Evolutionary conservation across 2,329 filamentous ascomycete genomes (phyloP), one percentile per base, ranked within the genome.

Genomic region (Pseudogymnoascus sp.): DNA sequence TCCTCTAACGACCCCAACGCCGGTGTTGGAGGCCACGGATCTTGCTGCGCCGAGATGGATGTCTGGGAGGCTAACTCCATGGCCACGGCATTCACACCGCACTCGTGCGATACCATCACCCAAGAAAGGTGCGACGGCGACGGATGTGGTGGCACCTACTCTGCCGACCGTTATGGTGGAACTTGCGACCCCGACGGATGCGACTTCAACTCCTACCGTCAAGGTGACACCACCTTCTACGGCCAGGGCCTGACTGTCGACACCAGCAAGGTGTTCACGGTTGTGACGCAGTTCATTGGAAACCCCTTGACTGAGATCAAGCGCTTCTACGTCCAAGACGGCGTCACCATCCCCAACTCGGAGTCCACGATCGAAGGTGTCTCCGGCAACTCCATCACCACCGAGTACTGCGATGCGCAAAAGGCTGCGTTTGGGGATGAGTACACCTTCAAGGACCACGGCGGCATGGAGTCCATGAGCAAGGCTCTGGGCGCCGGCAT

Each of bases 41-140:
- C 84, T 42, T 88, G 86, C 80, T 89, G 86, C 73, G 75, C 81
- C 42, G 86, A 89, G 74, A 85, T 89, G 81, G 86, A 89, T 68
- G 79, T 86, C 71, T 86, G 84, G 83, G 84, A 87, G 72, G 83
- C 83, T 61, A 86, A 87, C 76, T 79, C 76, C 61, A 78, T 84
- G 66, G 80, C 83, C 8, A 78, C 77, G 21, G 84, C 84, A 27
- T 76, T 79, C 65, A 87, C 84, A 5, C 83, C 84, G 25, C 84
- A 86, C 71, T 76, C 80, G 48, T 85, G 83, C 74, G 74, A 75
- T 59, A 72, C 73, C 35, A 68, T 72, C 7, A 76, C 76, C 60
- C 76, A 78, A 60, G 71, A 71, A 55, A 75, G 77, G 63, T 84
- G 80, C 74, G 65, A 65, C 5, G 62, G 64, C 15, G 71, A 74